Conservation (phyloP, 2,329 filamentous ascomycete species). For the Scedosporium apiospermum region DNA sequence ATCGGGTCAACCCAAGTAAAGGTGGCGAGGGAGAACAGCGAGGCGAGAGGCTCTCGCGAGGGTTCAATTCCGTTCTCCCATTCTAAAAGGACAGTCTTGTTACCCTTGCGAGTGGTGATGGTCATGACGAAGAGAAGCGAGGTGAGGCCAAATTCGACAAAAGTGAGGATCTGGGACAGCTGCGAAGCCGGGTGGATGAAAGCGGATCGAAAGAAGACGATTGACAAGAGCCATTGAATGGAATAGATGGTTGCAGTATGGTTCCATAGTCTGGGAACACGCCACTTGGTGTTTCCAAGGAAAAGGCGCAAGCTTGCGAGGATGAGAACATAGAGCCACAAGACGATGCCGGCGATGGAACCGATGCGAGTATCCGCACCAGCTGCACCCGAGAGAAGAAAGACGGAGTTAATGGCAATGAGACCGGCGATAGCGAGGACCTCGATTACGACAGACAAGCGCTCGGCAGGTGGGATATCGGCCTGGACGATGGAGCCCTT, state of each 20-base stretch:
- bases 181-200: slow-evolving; percentile 65
- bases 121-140: slow-evolving; percentile 68
- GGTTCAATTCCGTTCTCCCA: slow-evolving; percentile 85
- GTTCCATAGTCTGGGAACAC: slow-evolving; percentile 72
- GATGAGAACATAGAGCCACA: slow-evolving; percentile 73
- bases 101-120: slow-evolving; percentile 78
- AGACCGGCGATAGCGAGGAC: slow-evolving; percentile 64
- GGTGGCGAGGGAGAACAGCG: slow-evolving; percentile 76
- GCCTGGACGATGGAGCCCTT: slow-evolving; percentile 58
- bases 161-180: slow-evolving; percentile 53
- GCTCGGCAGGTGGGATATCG: slow-evolving; percentile 66
- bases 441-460: slow-evolving; percentile 62
- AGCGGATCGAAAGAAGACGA: slow-evolving; percentile 75
- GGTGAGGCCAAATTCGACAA: slow-evolving; percentile 65
- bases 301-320: slow-evolving; percentile 65
- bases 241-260: slow-evolving; percentile 83
- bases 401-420: slow-evolving; percentile 57
- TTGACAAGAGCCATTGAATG: slow-evolving; percentile 66
- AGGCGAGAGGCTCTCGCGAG: slow-evolving; percentile 77
- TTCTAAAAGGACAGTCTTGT: slow-evolving; percentile 78
- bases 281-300: slow-evolving; percentile 55
- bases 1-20: slow-evolving; percentile 89
- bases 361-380: slow-evolving; percentile 47
- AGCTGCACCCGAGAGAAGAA: slow-evolving; percentile 52
- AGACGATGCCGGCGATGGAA: slow-evolving; percentile 56